Base-by-base conservation (phyloP, 164 flowering plant genomes). In the Euptelea pleiosperma region DNA sequence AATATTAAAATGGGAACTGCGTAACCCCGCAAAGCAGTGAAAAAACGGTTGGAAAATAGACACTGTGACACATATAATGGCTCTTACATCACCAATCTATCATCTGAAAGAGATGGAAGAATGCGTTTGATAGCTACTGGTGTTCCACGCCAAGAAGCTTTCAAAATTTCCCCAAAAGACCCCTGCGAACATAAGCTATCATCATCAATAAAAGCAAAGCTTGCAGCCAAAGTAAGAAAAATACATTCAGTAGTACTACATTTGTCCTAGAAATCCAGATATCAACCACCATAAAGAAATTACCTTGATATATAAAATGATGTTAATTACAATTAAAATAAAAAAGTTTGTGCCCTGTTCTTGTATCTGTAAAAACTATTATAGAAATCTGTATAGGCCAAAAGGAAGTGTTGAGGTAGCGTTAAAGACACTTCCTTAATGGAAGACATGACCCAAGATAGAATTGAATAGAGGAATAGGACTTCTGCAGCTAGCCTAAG, bases 101-200 rank as follows among this genome's bases (percentile, higher is more conserved):
- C 98, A 70, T 91, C 96, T 29, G 98, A 94, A 62, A 91, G 98
- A 49, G 86, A 87, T 61, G 98, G 98, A 75, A 94, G 98, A 72
- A 94, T 91, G 40, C 99, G 90, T 61, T 94, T 91, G 60, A 94
- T 78, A 70, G 99, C 99, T 29, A 94, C 99, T 31, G 99, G 97
- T 58, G 97, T 94, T 72, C 96, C 99, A 45, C 99, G 88, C 99
- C 99, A 94, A 66, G 51, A 37, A 34, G 99, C 99, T 73, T 73
- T 94, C 55, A 91, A 39, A 61, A 94, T 94, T 75, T 94, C 98
- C 57, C 98, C 98, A 64, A 94, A 94, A 46, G 99, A 94, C 6
- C 99, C 99, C 99, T 94, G 48, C 22, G 37, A 58, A 53, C 19
- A 75, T 43, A 47, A 64, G 37, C 33, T 15, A 16, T 29, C 1